These are phyloP conservation scores for Lippia alba DNA, from an alignment of 305 asterid species.

Conservation along the genomic window DNA sequence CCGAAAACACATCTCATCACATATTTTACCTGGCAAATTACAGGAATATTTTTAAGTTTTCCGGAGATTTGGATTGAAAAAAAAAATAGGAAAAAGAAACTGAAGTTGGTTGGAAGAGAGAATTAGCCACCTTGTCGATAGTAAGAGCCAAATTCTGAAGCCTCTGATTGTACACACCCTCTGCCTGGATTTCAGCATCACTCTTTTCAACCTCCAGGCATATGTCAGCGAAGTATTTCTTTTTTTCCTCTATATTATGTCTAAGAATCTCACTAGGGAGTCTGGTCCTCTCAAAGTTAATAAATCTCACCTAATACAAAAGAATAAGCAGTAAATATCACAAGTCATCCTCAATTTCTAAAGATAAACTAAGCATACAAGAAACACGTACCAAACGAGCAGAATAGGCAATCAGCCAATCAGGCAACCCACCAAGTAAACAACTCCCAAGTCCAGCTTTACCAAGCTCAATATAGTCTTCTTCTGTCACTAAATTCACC, in stretches of 20 bases:
- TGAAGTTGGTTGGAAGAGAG: conserved; percentile 18
- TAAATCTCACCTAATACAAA: conserved; percentile 84
- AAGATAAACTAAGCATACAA: conserved; percentile 28
- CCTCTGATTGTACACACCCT: conserved; percentile 97
- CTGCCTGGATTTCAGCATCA: conserved; percentile 99
- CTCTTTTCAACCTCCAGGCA: conserved; percentile 83
- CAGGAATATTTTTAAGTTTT: conserved; percentile 11
- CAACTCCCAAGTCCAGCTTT: conserved; percentile 99
- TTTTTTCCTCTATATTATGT: conserved; percentile 93
- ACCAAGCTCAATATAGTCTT: conserved; percentile 89
- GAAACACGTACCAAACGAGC: conserved; percentile 78
- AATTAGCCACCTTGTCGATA: conserved; percentile 78
- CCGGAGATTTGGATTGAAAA: conserved; percentile 16
- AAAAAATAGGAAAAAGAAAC: background rate
- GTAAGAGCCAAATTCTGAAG: conserved; percentile 99
- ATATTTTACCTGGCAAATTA: conserved; percentile 75
- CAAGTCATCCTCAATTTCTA: conserved; percentile 4
- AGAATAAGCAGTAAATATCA: conserved; percentile 38
- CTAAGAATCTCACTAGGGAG: conserved; percentile 85
- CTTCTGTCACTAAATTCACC: conserved; percentile 84
- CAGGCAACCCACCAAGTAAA: conserved; percentile 96
- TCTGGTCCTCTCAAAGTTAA: conserved; percentile 91
- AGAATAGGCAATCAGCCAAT: conserved; percentile 92
- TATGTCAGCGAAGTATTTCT: conserved; percentile 84
- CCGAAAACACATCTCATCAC: conserved; percentile 95